Evolutionary conservation across 2,329 filamentous ascomycete species (phyloP).

Genomic region (Trichoderma polysporum): DNA sequence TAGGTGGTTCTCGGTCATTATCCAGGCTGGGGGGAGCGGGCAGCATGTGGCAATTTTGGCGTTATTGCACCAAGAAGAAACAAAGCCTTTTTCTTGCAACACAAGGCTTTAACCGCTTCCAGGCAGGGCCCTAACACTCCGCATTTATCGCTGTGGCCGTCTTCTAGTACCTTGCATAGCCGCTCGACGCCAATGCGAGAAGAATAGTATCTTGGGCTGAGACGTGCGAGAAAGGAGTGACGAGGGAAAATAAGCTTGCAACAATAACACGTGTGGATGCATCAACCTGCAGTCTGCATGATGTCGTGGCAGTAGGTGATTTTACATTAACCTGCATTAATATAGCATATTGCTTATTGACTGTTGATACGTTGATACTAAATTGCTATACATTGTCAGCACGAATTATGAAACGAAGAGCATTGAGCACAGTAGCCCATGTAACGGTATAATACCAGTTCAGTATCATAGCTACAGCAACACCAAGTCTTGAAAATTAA

Average conservation of each 20-base stretch:
- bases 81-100: not conserved
- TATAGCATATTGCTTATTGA: not conserved
- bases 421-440: no score
- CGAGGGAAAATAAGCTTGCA: not conserved
- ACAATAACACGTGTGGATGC: not conserved
- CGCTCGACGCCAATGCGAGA: conserved; percentile 15
- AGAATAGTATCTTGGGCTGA: not conserved
- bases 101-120: conserved; percentile 7
- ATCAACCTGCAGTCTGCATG: not conserved
- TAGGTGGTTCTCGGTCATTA: not conserved
- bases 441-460: no score
- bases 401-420: no score
- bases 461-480: not conserved
- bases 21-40: not conserved
- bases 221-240: not conserved
- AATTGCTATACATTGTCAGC: no score
- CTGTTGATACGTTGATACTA: no score
- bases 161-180: conserved; percentile 16
- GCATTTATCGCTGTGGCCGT: conserved; percentile 1
- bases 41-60: conserved; percentile 5
- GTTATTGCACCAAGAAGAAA: not conserved
- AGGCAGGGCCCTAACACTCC: not conserved
- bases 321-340: not conserved
- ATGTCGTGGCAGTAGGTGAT: no score
- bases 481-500: no score